Percentiles rank a stretch among this genome's conserved stretches.
phyloP scores from a whole-genome alignment of 768 basidiomycete genomes.

The Psilocybe sp. region DNA sequence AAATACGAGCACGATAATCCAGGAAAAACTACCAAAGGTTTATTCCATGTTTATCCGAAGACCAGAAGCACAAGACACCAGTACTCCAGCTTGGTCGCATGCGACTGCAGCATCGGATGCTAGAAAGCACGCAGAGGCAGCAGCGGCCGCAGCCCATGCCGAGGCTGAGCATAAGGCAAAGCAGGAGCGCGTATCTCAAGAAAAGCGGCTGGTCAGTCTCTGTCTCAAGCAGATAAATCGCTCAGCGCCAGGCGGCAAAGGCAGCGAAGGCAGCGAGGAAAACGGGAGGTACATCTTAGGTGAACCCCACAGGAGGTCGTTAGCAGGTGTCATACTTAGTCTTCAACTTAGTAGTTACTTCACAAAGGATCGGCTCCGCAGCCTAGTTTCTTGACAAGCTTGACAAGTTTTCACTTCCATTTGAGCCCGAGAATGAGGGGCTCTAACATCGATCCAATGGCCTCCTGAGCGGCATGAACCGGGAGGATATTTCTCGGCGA shows the following conservation, averaged over 20 bases:
- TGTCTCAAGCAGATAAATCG: background rate
- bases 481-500: constrained; percentile 9
- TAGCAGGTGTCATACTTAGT: too few relatives aligned
- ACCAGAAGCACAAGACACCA: background rate
- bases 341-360: too few relatives aligned
- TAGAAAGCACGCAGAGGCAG: constrained; percentile 1
- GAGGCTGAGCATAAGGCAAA: background rate
- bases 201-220: background rate
- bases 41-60: constrained; percentile 4
- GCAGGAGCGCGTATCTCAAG: background rate
- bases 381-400: too few relatives aligned
- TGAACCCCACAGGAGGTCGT: too few relatives aligned
- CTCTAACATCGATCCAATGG: constrained; percentile 2
- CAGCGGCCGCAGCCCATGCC: background rate
- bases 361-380: too few relatives aligned
- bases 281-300: too few relatives aligned
- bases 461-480: constrained; percentile 11
- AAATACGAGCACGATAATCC: background rate
- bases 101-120: background rate
- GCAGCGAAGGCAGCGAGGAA: constrained; percentile 1
- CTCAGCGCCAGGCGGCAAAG: constrained; percentile 2
- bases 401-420: too few relatives aligned
- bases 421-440: too few relatives aligned
- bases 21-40: background rate
- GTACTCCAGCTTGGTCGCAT: background rate